A percentile compares a stretch with the other conserved stretches of the same genome.
Conservation (phyloP, 371 early-diverging fungal genomes). For the Lichtheimia ornata region DNA sequence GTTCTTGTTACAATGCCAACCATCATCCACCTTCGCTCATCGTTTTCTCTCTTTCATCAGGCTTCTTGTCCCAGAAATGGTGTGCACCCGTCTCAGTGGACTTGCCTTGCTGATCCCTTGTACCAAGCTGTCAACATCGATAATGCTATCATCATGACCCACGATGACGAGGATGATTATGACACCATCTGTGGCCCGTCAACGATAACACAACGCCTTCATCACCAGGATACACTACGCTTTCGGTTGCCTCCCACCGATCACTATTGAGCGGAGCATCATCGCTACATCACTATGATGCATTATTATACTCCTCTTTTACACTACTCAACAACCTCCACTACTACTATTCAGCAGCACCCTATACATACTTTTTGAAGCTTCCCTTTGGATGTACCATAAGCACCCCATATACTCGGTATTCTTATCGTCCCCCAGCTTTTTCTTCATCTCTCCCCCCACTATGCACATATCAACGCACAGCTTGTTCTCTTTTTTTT, state of each 20-base stretch:
- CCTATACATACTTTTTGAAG: conserved; percentile 2
- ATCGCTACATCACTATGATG: no score
- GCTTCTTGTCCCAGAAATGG: conserved; percentile 28
- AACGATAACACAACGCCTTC: no score
- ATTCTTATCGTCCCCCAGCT: no score
- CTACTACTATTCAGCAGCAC: not conserved
- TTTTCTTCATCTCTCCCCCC: not conserved
- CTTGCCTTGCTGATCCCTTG: not conserved
- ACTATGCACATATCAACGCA: not conserved
- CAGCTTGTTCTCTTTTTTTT: not conserved
- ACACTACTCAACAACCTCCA: not conserved
- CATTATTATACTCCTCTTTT: not conserved
- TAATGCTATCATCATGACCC: no score
- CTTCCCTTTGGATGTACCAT: conserved; percentile 7
- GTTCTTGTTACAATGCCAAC: not conserved
- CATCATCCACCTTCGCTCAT: not conserved
- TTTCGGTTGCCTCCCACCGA: no score
- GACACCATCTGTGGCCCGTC: no score
- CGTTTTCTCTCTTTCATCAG: conserved; percentile 10
- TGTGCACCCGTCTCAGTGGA: conserved; percentile 35
- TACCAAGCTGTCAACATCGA: no score
- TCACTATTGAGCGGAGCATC: no score
- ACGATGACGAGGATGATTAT: no score
- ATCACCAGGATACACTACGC: no score
- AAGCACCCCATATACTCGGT: not conserved